Base-by-base conservation (phyloP, 2,329 filamentous ascomycete genomes). In the Dactylellina parvicollis region DNA sequence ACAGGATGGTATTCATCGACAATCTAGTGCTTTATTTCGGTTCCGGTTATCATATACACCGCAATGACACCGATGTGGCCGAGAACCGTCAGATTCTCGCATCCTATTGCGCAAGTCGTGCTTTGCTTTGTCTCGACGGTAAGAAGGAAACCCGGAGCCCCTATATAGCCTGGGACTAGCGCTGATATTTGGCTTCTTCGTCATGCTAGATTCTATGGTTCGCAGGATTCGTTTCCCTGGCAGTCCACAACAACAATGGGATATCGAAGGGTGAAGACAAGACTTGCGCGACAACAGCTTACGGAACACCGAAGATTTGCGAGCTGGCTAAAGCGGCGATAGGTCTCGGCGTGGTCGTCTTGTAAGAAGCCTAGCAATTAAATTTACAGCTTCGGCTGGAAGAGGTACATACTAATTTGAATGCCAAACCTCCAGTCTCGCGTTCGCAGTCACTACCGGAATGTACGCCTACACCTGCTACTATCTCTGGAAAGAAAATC, bases 161-260 rank as follows among this genome's bases (percentile, higher is more conserved):
- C 36, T n/a, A 47, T 26, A 42, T 18, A 32, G 18, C 4, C 9
- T 52, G 20, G 20, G 14, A 46, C 12, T 54, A 24, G n/a, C 4
- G 20, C 38, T 32, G 14, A 20, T 32, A 28, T 62, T 71, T 44
- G 9, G 8, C 10, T 12, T 20, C 3, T 30, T 12, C 12, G 9
- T 56, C n/a, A 42, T 56, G n/a, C n/a, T 32, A 78, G 77, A 79
- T 90, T 75, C 80, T 90, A 74, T 90, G 88, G 88, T 82, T 90
- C 44, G 88, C 88, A 1, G 88, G 85, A 16, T 90, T 90, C 78
- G 85, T 88, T 28, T 85, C 86, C 16, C 86, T 90, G 78, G 88
- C 88, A 1, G 83, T 86, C 7, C 90, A 86, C 81, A 89, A 90
- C 80, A 82, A 76, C 49, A 61, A 74, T n/a, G 76, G 76, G 5